phyloP scores from a whole-genome alignment of 2,329 filamentous ascomycete species.

The Amesomyces nigricolor region DNA sequence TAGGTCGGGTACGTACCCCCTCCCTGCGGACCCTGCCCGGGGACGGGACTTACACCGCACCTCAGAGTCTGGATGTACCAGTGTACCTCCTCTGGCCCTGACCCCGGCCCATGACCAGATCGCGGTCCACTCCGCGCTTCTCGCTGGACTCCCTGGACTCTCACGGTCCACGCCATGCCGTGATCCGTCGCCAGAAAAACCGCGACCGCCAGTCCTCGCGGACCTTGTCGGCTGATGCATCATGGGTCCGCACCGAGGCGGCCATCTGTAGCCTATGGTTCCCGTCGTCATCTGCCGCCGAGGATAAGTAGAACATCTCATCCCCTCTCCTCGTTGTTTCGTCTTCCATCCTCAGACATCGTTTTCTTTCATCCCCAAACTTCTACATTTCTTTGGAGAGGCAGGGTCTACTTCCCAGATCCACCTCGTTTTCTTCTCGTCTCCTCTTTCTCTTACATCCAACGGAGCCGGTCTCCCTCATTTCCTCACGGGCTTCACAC shows the following conservation, averaged over 20 bases:
- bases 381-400: slow-evolving; percentile 26
- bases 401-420: slow-evolving; percentile 18
- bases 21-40: not conserved
- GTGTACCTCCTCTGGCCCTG: too few species aligned
- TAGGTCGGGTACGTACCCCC: slow-evolving; percentile 19
- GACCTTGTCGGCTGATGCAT: slow-evolving; percentile 24
- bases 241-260: slow-evolving; percentile 24
- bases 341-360: slow-evolving; percentile 28
- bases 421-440: slow-evolving; percentile 18
- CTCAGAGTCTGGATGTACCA: not conserved
- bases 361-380: slow-evolving; percentile 20
- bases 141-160: not conserved
- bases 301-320: slow-evolving; percentile 30
- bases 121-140: slow-evolving; percentile 13
- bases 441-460: slow-evolving; percentile 19
- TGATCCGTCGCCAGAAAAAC: slow-evolving; percentile 16
- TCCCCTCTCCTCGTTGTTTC: slow-evolving; percentile 24
- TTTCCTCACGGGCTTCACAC: slow-evolving; percentile 15
- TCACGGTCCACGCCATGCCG: slow-evolving; percentile 10
- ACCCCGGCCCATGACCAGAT: slow-evolving; percentile 1
- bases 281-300: slow-evolving; percentile 19
- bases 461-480: slow-evolving; percentile 28
- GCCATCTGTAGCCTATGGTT: slow-evolving; percentile 27
- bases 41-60: not conserved
- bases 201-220: slow-evolving; percentile 17